Base-by-base conservation (phyloP, 2,329 filamentous ascomycete genomes). In the Paecilomyces fulvus region DNA sequence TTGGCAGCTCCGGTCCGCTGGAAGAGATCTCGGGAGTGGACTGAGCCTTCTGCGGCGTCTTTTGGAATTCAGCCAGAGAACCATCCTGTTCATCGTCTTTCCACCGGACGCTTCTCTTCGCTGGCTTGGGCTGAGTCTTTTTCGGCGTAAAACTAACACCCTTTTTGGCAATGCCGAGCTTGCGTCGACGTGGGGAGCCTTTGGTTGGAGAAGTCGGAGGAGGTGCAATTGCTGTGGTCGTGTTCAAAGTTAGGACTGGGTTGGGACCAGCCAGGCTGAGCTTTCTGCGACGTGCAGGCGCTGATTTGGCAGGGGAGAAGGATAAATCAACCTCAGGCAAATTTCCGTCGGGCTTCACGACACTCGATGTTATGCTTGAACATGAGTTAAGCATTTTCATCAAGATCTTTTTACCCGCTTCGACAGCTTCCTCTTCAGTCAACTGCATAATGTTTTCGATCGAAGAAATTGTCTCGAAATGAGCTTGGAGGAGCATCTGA, bases 71-170 rank as follows among this genome's bases (percentile, higher is more conserved):
- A 10, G 89, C 91, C 56, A 97, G 77, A 0, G 87, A 86, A 23
- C 91, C 92, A 53, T 92, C 85, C 67, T 95, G 88, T 1, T 87
- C 90, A 65, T 97, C 94, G 65, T 95, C 91, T 57, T 90, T 86
- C 94, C 94, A 99, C 61, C 92, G 84, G 5, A 99, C 92, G 50
- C 82, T 86, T 58, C 92, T 83, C 73, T 90, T 90, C 9, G 83
- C 80, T 71, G 86, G 87, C 74, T 89, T 85, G 10, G 60, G 52
- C 25, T 67, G 65, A 3, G 62, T 25, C 73, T 89, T 95, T 59
- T 86, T 86, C 0, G 91, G 90, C 1, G 90, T 91, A 67, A 95
- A 95, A 30, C 84, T 83, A 52, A 96, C 79, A 11, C 85, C 84
- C 73, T 95, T 96, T 71, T 79, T 86, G 65, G 73, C 84, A 8